Base-by-base conservation (phyloP, 169 alveolate species). In the Plasmodium inui region DNA sequence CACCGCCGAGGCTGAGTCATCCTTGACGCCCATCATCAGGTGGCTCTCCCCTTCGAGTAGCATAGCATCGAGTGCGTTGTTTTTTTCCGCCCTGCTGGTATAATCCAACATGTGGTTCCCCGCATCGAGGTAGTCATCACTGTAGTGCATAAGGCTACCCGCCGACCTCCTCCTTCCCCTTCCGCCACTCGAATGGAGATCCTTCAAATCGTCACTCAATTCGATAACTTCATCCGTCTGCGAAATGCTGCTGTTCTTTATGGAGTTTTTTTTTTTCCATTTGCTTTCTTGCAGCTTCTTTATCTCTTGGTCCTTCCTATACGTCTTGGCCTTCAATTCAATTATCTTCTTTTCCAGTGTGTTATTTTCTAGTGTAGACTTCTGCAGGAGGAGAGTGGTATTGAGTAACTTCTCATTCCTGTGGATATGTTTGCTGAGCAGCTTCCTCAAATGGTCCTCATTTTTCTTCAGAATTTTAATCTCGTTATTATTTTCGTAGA, bases 231-330 rank as follows among this genome's bases (percentile, higher is more conserved):
- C 74, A 7, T 39, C 72, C 5, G 39, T 9, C 7, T 67, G 41
- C 8, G 41, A 30, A 44, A 50, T 57, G 61, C 37, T 74, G 12
- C 67, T 72, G 28, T 76, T 73, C 34, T 78, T 71, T 37, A 41
- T 85, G 19, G 80, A 28, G 4, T 22, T 28, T 61, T 88, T 88
- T 32, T 79, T 88, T 67, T 22, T 88, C 3, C 57, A 39, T 8
- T 88, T 88, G 6, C 81, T 78, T 57, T 88, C 94, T 14, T 78
- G 94, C 22, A 88, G 50, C 30, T 80, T 88, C 81, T 88, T 88
- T 72, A 88, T 88, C 72, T 88, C 94, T 39, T 78, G 94, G 72
- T 88, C 94, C 32, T 88, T 88, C 34, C 88, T 79, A 61, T 88
- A 88, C 14, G 76, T 88, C 81, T 78, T 50, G 10, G 90, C 94